Evolutionary conservation across 805 yeast genomes (phyloP).

Genomic region (Torulaspora indica): DNA sequence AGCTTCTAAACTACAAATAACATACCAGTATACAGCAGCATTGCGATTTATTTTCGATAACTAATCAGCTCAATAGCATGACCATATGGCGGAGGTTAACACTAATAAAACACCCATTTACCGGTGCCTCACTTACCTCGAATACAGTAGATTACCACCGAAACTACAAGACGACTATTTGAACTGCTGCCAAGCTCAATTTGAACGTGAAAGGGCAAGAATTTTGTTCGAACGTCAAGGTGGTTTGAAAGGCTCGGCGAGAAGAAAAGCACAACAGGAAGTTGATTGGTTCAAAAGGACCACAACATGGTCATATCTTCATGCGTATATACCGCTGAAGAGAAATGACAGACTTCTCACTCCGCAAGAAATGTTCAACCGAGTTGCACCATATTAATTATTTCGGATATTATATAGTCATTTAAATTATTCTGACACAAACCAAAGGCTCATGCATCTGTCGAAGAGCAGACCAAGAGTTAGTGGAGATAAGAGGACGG

Average conservation of each 20-base stretch:
- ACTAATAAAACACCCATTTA: not conserved
- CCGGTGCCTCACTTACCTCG: conserved; percentile 9
- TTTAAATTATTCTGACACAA: not conserved
- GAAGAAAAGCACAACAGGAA: conserved; percentile 8
- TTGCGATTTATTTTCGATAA: too few species aligned
- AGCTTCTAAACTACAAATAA: not conserved
- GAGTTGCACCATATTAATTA: not conserved
- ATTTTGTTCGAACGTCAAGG: conserved; percentile 15
- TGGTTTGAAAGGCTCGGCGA: conserved; percentile 12
- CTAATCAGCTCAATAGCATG: not conserved
- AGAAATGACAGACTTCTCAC: conserved; percentile 1
- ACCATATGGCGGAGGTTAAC: not conserved
- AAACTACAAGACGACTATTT: conserved; percentile 13
- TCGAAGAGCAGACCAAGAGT: too few species aligned
- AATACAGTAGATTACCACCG: conserved; percentile 11
- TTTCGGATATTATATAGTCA: not conserved
- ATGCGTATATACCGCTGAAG: conserved; percentile 13
- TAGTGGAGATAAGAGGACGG: too few species aligned
- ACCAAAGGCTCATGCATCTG: not conserved
- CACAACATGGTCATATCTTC: conserved; percentile 18
- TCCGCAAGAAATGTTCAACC: conserved; percentile 3
- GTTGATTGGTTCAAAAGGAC: conserved; percentile 11
- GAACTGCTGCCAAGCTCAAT: conserved; percentile 16
- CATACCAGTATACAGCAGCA: not conserved
- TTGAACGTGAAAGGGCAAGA: conserved; percentile 15